Conservation (phyloP, 2,329 filamentous ascomycete genomes). For the Westerdykella aurantiaca region DNA sequence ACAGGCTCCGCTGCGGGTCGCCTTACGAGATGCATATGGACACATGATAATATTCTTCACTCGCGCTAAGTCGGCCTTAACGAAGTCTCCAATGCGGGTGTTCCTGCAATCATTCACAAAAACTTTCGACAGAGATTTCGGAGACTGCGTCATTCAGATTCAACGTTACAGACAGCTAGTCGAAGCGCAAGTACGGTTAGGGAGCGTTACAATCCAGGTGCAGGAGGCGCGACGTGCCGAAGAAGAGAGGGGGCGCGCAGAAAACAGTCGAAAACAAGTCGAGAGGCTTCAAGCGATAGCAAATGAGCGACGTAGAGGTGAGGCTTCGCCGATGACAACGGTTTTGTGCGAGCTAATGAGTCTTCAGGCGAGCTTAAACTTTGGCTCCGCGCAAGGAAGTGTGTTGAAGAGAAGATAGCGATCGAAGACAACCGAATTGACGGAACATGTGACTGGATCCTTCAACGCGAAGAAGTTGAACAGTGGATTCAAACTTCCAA, state of each 20-base stretch:
- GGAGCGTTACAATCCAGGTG: not conserved
- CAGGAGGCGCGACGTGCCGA: not conserved
- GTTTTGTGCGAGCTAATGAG: not conserved
- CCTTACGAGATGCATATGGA: not conserved
- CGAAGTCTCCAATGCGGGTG: not conserved
- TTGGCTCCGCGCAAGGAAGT: slow-evolving; percentile 3
- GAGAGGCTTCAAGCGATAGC: slow-evolving; percentile 1
- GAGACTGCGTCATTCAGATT: not conserved
- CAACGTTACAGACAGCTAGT: slow-evolving; percentile 1
- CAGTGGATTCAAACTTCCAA: slow-evolving; percentile 1
- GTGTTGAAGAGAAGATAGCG: not conserved
- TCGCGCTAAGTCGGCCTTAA: slow-evolving; percentile 1
- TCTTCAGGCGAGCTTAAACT: not conserved
- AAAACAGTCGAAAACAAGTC: not conserved
- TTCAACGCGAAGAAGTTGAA: not conserved
- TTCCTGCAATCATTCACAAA: not conserved
- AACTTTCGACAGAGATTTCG: slow-evolving; percentile 4
- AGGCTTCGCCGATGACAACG: not conserved
- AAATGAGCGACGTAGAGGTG: not conserved
- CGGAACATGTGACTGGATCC: slow-evolving; percentile 4
- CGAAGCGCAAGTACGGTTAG: slow-evolving; percentile 1
- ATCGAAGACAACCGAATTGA: not conserved
- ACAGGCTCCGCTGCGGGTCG: not conserved
- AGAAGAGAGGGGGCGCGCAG: not conserved
- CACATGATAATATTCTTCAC: slow-evolving; percentile 1